Base-by-base conservation (phyloP, 148 eudicot species). In the Rhododendron griersonianum region DNA sequence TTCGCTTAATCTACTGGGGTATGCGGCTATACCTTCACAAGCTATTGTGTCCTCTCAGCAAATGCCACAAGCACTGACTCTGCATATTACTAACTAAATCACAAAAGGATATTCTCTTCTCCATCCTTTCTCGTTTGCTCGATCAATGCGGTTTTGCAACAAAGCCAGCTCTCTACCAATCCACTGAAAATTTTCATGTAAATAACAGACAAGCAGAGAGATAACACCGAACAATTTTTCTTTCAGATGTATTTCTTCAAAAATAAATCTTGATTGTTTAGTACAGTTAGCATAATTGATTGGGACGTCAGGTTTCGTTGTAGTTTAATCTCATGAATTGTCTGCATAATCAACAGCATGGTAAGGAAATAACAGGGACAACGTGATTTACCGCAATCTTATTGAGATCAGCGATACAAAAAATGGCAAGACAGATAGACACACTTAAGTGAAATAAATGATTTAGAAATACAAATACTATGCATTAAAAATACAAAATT, bases 51-150 rank as follows among this genome's bases (percentile, higher is more conserved):
- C 48, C 4, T 75, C 48, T 75, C 48, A 41, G 39, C 23, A 63
- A 44, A 63, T 55, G 76, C 39, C 84, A 69, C 4, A 47, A 59
- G 25, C n/a, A 37, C 45, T 37, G 76, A 80, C 25, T 76, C 47
- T 15, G 33, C 41, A 13, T 57, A 39, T 14, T 19, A 79, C 16
- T 19, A 63, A 19, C 4, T 51, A 76, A 21, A 55, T 28, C 47
- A 87, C 3, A 30, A 51, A 92, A 91, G 95, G 95, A 93, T 94
- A 93, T 94, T 90, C 88, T 87, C 75, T 87, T 90, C 94, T 89
- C 83, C 94, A 83, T 83, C 97, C 97, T 89, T 93, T 94, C 89
- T 94, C 97, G 88, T 93, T 93, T 75, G 95, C 95, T 51, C 81
- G 89, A 86, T 94, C 97, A 88, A 94, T 94, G 85, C 91, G 94